Base-by-base conservation (phyloP, 2,329 filamentous ascomycete genomes). In the Colletotrichum nymphaeae region DNA sequence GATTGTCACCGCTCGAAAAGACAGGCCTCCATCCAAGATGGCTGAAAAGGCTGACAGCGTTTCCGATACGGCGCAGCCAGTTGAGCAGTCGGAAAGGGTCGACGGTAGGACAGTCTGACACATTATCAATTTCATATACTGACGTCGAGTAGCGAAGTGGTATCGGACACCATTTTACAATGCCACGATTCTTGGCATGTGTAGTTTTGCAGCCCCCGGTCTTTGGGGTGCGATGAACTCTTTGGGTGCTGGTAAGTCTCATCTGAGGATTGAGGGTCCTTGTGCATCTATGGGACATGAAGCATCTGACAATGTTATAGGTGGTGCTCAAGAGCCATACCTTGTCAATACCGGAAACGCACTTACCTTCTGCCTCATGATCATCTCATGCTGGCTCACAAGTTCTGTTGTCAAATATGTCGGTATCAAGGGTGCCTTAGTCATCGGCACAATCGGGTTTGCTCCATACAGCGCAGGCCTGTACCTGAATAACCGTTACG, bases 261-360 rank as follows among this genome's bases (percentile, higher is more conserved):
- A 35, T 49, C n/a, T 8, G 5, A 9, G 9, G 12, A 11, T 5
- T 2, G 19, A 46, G 12, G 3, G 22, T 4, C 30, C 30, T 16
- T 24, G 24, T 16, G 9, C 32, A 35, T 35, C 32, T 11, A 22
- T 4, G 8, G 42, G n/a, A 9, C 3, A 60, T 35, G 32, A 2
- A 52, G 19, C n/a, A 0, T 76, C 81, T 1, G 80, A 84, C 55
- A 80, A 78, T 0, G 79, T 19, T 79, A 1, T 81, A 84, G 93
- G 93, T 56, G 93, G 93, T 5, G 86, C 89, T 32, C 86, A 91
- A 75, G 86, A 87, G 19, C 93, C 93, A 0, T 88, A 91, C 76
- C 86, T 94, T 1, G 90, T 94, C 60, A 94, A 94, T 76, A 87
- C 90, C 0, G 92, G 91, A 9, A 95, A 95, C 76, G 90, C 92